Evolutionary conservation across 2,329 filamentous ascomycete species (phyloP).

Genomic region (Penicillium hesseltinei): DNA sequence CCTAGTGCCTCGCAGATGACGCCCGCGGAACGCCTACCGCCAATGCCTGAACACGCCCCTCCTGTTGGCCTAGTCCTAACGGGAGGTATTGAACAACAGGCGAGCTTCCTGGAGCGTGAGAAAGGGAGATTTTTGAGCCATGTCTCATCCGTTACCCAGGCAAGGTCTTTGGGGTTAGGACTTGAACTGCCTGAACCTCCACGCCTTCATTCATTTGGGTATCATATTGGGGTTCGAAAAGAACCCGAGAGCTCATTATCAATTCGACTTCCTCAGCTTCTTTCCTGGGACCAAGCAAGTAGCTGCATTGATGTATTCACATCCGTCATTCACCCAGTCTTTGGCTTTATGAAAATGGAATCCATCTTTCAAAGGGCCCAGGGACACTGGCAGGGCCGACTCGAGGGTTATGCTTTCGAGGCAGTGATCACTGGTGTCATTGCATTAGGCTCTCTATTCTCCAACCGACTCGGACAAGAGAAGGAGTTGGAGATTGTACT

Average conservation of each 20-base stretch:
- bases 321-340: constrained; percentile 31
- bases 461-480: constrained; percentile 15
- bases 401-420: constrained; percentile 29
- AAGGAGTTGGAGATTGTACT: constrained; percentile 27
- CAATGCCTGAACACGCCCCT: not conserved
- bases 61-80: not conserved
- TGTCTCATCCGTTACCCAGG: not conserved
- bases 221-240: constrained; percentile 32
- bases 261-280: constrained; percentile 20
- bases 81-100: not conserved
- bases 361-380: constrained; percentile 22
- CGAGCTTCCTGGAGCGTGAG: not conserved
- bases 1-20: constrained; percentile 20
- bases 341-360: constrained; percentile 33
- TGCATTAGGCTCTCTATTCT: constrained; percentile 36
- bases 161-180: constrained; percentile 31
- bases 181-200: constrained; percentile 35
- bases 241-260: constrained; percentile 27
- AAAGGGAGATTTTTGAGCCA: not conserved
- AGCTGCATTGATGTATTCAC: constrained; percentile 32
- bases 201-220: constrained; percentile 39
- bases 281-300: constrained; percentile 27
- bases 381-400: constrained; percentile 31
- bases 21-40: not conserved
- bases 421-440: constrained; percentile 33